Conservation (phyloP, 768 basidiomycete species). For the Neoboletus subvelutipes region DNA sequence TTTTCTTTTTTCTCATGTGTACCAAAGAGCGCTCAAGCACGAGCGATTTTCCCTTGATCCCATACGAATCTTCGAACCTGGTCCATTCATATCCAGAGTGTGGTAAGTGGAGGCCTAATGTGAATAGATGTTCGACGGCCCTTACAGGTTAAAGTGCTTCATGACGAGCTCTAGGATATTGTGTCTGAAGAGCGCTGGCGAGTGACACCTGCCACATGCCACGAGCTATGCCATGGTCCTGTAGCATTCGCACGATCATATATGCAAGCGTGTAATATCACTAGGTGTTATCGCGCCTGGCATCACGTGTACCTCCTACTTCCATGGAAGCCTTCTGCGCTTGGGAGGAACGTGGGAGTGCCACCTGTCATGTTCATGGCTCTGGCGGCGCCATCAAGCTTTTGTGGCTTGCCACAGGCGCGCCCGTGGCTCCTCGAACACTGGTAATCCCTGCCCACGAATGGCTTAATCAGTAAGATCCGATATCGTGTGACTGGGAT, state of each 20-base stretch:
- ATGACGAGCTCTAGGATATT: background rate
- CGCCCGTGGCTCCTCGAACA: background rate
- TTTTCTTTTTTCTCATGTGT: background rate
- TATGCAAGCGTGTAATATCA: too few species aligned
- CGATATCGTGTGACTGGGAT: too few species aligned
- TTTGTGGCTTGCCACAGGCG: background rate
- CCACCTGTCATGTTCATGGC: background rate
- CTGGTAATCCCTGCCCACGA: background rate
- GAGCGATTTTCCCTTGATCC: background rate
- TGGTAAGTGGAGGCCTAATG: too few species aligned
- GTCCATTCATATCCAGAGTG: too few species aligned
- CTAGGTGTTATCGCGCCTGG: background rate
- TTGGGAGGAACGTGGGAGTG: background rate
- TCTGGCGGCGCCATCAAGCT: too few species aligned
- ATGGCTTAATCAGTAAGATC: background rate
- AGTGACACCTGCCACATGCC: background rate
- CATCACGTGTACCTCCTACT: background rate
- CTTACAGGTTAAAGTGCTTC: background rate
- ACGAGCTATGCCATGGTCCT: too few species aligned
- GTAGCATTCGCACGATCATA: background rate
- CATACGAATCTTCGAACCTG: background rate
- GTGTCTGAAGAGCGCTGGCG: background rate
- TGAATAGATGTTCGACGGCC: background rate
- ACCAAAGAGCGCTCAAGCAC: background rate
- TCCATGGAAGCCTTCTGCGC: background rate